These are phyloP conservation scores for Kitagawia praeruptora DNA, from an alignment of 129 eudicot genomes.

Conservation along the genomic window DNA sequence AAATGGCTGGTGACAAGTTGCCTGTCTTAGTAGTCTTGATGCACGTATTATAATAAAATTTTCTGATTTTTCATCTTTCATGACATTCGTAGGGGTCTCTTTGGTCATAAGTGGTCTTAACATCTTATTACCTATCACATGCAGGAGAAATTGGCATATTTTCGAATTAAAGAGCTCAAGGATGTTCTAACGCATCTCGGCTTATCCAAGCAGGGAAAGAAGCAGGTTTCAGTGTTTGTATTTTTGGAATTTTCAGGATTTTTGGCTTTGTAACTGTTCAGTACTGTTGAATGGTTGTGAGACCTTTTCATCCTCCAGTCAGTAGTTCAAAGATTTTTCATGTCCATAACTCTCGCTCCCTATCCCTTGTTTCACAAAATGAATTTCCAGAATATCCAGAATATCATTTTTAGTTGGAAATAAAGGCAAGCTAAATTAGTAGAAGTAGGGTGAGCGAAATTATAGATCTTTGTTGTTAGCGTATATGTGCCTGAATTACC, in stretches of 20 bases:
- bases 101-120: conserved; percentile 6
- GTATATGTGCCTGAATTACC: not conserved
- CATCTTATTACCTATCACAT: conserved; percentile 11
- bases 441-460: not conserved
- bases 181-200: conserved; percentile 82
- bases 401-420: not conserved
- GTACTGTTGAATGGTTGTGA: not conserved
- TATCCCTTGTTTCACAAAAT: not conserved
- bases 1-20: not conserved
- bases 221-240: conserved; percentile 54
- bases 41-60: not conserved
- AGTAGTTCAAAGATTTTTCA: not conserved
- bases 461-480: not conserved
- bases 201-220: conserved; percentile 96
- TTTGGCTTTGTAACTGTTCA: not conserved
- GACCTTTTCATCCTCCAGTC: not conserved
- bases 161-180: conserved; percentile 92
- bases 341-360: not conserved
- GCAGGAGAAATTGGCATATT: conserved; percentile 82
- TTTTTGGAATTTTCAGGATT: not conserved
- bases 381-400: not conserved
- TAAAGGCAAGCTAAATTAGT: not conserved
- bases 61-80: not conserved
- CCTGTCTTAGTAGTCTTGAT: not conserved
- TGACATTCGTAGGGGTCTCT: not conserved